phyloP scores from a whole-genome alignment of 768 basidiomycete genomes.

The Boletus pseudopeckii region DNA sequence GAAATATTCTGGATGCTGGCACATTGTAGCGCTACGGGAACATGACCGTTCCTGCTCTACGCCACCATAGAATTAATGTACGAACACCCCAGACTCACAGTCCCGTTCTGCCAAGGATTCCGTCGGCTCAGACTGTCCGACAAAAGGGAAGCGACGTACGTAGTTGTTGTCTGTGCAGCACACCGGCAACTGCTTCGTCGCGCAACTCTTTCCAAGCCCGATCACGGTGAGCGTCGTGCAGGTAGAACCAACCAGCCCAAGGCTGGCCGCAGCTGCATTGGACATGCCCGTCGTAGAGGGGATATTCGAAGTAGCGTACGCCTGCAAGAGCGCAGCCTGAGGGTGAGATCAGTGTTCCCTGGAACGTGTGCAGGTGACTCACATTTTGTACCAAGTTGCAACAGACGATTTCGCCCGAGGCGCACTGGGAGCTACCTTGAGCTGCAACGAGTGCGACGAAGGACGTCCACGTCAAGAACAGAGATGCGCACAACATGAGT shows the following conservation, averaged over 20 bases:
- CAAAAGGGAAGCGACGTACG: neutral
- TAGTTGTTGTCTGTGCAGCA: constrained; percentile 16
- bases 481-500: neutral
- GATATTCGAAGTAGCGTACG: constrained; percentile 3
- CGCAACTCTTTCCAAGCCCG: constrained; percentile 6
- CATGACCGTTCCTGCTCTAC: neutral
- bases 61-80: constrained; percentile 2
- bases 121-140: neutral
- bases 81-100: constrained; percentile 12
- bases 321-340: neutral
- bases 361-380: neutral
- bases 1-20: neutral
- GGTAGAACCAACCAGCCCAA: constrained; percentile 12
- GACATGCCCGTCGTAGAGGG: constrained; percentile 6
- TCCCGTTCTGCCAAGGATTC: constrained; percentile 2
- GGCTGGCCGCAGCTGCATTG: constrained; percentile 1
- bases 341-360: neutral
- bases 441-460: constrained; percentile 3
- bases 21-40: neutral
- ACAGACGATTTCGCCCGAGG: constrained; percentile 11
- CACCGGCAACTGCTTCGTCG: constrained; percentile 9
- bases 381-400: constrained; percentile 8
- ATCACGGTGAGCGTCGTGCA: constrained; percentile 14
- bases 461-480: constrained; percentile 2
- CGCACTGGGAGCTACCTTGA: constrained; percentile 6